Percentiles rank a stretch among this genome's conserved stretches.
Evolutionary conservation across 495 filamentous ascomycete species (phyloP).

Genomic region (Articulospora tetracladia): DNA sequence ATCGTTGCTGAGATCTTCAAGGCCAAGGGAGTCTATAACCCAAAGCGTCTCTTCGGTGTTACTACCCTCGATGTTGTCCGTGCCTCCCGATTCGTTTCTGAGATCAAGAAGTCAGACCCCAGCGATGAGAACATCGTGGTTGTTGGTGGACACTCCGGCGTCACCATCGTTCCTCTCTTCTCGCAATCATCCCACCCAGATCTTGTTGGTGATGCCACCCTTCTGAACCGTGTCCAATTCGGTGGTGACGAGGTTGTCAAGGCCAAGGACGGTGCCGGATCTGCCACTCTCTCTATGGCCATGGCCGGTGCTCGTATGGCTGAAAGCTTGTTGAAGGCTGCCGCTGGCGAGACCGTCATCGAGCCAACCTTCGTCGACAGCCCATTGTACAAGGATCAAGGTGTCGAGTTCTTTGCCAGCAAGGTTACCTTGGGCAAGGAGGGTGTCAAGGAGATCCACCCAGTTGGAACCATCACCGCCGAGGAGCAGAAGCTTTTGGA

Average conservation of each 20-base stretch:
- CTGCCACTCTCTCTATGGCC: slow-evolving; percentile 98
- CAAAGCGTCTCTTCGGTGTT: slow-evolving; percentile 97
- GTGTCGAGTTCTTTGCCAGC: slow-evolving; percentile 92
- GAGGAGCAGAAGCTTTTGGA: slow-evolving; percentile 88
- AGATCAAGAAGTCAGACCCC: slow-evolving; percentile 87
- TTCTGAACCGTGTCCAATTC: slow-evolving; percentile 96
- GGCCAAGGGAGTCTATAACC: slow-evolving; percentile 90
- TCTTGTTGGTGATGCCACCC: slow-evolving; percentile 69
- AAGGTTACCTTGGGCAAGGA: slow-evolving; percentile 92
- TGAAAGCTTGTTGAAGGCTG: slow-evolving; percentile 87
- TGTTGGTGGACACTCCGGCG: slow-evolving; percentile 93
- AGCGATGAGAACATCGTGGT: slow-evolving; percentile 90
- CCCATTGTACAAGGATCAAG: slow-evolving; percentile 96
- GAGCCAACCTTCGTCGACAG: slow-evolving; percentile 97
- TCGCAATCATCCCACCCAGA: slow-evolving; percentile 87
- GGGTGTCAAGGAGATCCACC: slow-evolving; percentile 89
- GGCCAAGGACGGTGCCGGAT: slow-evolving; percentile 97
- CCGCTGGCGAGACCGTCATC: slow-evolving; percentile 89
- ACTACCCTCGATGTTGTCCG: slow-evolving; percentile 99
- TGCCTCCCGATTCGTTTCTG: slow-evolving; percentile 92
- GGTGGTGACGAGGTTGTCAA: slow-evolving; percentile 99
- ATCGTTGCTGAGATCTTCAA: slow-evolving; percentile 98
- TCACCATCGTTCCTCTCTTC: slow-evolving; percentile 96
- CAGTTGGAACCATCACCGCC: slow-evolving; percentile 74
- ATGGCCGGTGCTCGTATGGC: slow-evolving; percentile 98